Base-by-base conservation (phyloP, 768 basidiomycete species). In the Asterophora lycoperdoides region DNA sequence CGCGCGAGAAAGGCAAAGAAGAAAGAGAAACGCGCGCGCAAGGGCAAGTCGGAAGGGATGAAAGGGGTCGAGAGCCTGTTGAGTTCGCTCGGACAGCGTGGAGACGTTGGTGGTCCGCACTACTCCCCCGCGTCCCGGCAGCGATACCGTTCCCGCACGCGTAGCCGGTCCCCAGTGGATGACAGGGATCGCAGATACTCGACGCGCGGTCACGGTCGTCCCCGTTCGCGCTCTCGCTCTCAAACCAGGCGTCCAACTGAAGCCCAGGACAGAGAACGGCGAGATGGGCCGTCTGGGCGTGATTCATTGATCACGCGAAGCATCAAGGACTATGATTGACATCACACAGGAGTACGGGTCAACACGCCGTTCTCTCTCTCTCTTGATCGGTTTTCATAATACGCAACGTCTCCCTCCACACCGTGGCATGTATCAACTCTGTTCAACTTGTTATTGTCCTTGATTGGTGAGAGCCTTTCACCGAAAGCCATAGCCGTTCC, bases 1-100 rank as follows among this genome's bases (percentile, higher is more conserved):
- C 77, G 73, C 19, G 84, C 78, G 4, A 70, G 89, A 48, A 93
- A 88, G 65, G 87, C 83, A 38, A 76, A 78, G 51, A 93, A 54
- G 39, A 80, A 74, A 57, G 81, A 79, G 65, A 88, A 79, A 63
- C 90, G 78, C 60, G 69, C 70, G 40, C 74, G 71, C 54, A 84
- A 83, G 55, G 60, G 57, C 19, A 84, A 81, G 57, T 85, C 84
- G 14, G 79, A 77, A 10, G 85, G 77, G 0, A 59, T 85, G 59
- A 77, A 70, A 56, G 86, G 75, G 14, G 86, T 87, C 5, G 83
- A 89, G 61, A 76, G 76, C n/a, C 58, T 89, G 46, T 64, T 89
- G 52, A 78, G 64, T 53, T 75, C 68, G 36, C 64, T 86, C 40
- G 75, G 72, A 33, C 66, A 64, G 29, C 60, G 68, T 10, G 64